Percentiles rank a stretch among this genome's conserved stretches.
Evolutionary conservation across 148 eudicot genomes (phyloP).

Genomic region (Salicornia ramosissima): DNA sequence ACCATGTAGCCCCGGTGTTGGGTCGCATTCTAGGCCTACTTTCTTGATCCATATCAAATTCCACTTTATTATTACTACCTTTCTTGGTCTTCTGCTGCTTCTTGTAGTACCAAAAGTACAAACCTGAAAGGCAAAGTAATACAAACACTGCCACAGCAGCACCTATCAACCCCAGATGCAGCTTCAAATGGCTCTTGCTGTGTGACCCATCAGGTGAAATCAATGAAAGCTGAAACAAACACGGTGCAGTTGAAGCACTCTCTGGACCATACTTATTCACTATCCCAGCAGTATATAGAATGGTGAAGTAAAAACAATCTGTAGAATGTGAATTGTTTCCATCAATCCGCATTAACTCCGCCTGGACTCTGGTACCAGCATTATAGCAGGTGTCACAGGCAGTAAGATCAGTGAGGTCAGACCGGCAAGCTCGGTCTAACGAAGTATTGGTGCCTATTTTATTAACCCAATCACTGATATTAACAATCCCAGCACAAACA

Average conservation of each 20-base stretch:
- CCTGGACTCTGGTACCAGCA: constrained; percentile 49
- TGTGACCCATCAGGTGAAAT: constrained; percentile 19
- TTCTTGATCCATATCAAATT: constrained; percentile 34
- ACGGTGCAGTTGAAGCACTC: constrained; percentile 39
- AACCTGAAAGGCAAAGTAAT: constrained; percentile 32
- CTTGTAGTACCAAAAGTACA: constrained; percentile 50
- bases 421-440: constrained; percentile 42
- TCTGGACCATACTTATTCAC: constrained; percentile 64
- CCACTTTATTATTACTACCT: constrained; percentile 10
- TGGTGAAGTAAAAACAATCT: constrained; percentile 54
- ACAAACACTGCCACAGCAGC: constrained; percentile 38
- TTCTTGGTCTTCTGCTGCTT: constrained; percentile 32
- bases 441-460: constrained; percentile 38
- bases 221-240: constrained; percentile 45
- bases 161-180: constrained; percentile 49
- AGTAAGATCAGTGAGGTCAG: constrained; percentile 45
- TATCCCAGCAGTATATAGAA: constrained; percentile 70
- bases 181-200: constrained; percentile 20
- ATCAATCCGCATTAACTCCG: constrained; percentile 40
- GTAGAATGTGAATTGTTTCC: constrained; percentile 55
- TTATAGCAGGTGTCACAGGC: constrained; percentile 54
- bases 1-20: constrained; percentile 67
- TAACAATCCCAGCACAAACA: constrained; percentile 52
- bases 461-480: constrained; percentile 41
- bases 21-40: constrained; percentile 53